A percentile compares a stretch with the other conserved stretches of the same genome.
phyloP scores from a whole-genome alignment of 805 yeast species.

The Ogataea zsoltii region DNA sequence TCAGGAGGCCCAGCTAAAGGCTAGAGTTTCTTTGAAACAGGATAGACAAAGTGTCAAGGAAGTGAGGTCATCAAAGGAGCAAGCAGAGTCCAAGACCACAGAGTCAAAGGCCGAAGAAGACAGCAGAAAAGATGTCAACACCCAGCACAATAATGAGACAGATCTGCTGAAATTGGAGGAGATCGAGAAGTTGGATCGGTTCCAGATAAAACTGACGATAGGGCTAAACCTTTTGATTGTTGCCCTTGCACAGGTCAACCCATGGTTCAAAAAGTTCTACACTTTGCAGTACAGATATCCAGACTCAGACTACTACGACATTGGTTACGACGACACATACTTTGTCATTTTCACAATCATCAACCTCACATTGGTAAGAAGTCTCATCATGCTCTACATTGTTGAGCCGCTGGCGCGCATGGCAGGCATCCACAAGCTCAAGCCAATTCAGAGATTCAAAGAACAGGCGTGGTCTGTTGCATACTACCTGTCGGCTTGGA shows the following conservation, averaged over 20 bases:
- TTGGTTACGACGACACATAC: slow-evolving; percentile 56
- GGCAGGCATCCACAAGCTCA: slow-evolving; percentile 46
- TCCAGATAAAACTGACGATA: slow-evolving; percentile 23
- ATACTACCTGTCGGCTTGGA: slow-evolving; percentile 58
- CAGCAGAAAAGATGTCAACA: no score
- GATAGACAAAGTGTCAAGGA: not conserved
- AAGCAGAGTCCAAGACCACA: not conserved
- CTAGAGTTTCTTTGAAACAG: slow-evolving; percentile 7
- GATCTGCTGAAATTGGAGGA: slow-evolving; percentile 6
- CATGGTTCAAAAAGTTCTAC: slow-evolving; percentile 38
- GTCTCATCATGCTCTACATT: slow-evolving; percentile 56
- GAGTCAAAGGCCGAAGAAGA: not conserved
- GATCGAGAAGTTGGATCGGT: slow-evolving; percentile 19
- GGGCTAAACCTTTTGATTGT: slow-evolving; percentile 18
- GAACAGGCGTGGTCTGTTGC: slow-evolving; percentile 82
- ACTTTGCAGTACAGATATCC: slow-evolving; percentile 41
- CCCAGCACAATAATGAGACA: slow-evolving; percentile 2
- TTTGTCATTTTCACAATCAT: slow-evolving; percentile 56
- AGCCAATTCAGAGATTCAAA: slow-evolving; percentile 67
- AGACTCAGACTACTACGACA: slow-evolving; percentile 44
- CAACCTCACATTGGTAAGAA: slow-evolving; percentile 56
- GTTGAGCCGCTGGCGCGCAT: slow-evolving; percentile 57
- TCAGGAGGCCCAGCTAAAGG: slow-evolving; percentile 8
- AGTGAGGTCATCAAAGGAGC: not conserved
- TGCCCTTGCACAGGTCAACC: slow-evolving; percentile 23